phyloP scores from a whole-genome alignment of 1,284 basidiomycete genomes.

The Ustilago tritici region DNA sequence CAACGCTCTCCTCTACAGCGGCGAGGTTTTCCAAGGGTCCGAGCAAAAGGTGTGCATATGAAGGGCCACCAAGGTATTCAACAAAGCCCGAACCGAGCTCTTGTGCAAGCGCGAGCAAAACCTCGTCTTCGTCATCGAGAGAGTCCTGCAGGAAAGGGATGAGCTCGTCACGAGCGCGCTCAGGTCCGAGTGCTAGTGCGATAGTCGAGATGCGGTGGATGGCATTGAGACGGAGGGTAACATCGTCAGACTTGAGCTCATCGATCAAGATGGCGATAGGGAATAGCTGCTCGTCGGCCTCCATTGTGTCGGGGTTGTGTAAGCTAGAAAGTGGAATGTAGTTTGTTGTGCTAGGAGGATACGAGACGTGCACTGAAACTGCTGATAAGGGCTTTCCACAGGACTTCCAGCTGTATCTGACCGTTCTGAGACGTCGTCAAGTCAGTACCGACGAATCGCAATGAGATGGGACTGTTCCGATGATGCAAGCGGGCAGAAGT shows the following conservation, averaged over 20 bases:
- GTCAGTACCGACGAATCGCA: not conserved
- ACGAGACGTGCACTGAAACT: not conserved
- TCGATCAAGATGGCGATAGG: constrained; percentile 81
- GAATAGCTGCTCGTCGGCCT: constrained; percentile 68
- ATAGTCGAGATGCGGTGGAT: constrained; percentile 99
- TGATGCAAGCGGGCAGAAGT: not conserved
- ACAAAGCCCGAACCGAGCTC: constrained; percentile 85
- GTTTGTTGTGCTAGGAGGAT: not conserved
- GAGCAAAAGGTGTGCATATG: constrained; percentile 87
- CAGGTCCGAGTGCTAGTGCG: constrained; percentile 93
- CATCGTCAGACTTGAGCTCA: constrained; percentile 85
- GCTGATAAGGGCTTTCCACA: not conserved
- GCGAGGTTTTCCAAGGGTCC: constrained; percentile 96
- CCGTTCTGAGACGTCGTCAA: not conserved
- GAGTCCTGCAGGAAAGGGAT: constrained; percentile 98
- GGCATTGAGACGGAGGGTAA: constrained; percentile 90
- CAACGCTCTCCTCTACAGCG: constrained; percentile 96
- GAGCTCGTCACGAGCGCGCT: constrained; percentile 94
- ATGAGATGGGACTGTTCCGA: not conserved
- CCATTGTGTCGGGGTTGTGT: constrained; percentile 48
- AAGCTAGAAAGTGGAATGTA: not conserved
- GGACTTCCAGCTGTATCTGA: not conserved
- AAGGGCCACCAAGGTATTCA: constrained; percentile 92
- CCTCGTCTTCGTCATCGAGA: constrained; percentile 99
- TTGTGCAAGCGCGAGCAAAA: constrained; percentile 93